phyloP scores from a whole-genome alignment of 257 asterid genomes.

The Phtheirospermum japonicum region DNA sequence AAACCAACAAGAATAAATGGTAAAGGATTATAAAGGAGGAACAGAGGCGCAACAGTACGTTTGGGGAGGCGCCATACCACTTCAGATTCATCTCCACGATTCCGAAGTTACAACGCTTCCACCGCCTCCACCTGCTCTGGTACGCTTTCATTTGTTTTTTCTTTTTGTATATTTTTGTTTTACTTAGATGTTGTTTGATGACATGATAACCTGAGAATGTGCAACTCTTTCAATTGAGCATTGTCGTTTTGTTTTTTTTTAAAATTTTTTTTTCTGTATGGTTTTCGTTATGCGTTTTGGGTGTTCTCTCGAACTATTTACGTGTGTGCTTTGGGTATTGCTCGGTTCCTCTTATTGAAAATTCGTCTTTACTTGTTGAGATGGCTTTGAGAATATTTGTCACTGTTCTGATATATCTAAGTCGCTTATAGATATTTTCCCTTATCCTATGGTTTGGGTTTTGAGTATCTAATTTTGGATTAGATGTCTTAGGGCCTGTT shows the following conservation, averaged over 20 bases:
- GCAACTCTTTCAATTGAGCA: too few relatives aligned
- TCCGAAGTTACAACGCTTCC: conserved; percentile 97
- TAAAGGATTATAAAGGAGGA: conserved; percentile 41
- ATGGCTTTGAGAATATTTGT: too few relatives aligned
- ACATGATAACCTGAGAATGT: background rate
- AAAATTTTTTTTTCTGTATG: background rate
- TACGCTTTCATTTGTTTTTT: conserved; percentile 14
- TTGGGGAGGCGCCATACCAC: conserved; percentile 96
- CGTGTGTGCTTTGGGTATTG: background rate
- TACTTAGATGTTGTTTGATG: conserved; percentile 17
- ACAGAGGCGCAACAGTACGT: conserved; percentile 73
- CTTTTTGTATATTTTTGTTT: conserved; percentile 4
- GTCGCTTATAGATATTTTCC: background rate
- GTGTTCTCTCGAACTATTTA: conserved; percentile 4
- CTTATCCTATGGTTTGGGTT: background rate
- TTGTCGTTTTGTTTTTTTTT: too few relatives aligned
- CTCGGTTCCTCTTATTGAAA: background rate
- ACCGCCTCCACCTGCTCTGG: conserved; percentile 88
- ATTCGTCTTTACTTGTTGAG: too few relatives aligned
- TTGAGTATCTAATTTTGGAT: conserved; percentile 17
- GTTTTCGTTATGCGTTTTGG: background rate
- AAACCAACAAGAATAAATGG: conserved; percentile 2
- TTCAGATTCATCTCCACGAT: conserved; percentile 94
- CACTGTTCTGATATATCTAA: too few relatives aligned
- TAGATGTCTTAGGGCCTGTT: too few relatives aligned